Evolutionary conservation across 345 rosid genomes (phyloP), one percentile per base, ranked within the genome.

Genomic region (Eucalyptus cloeziana): DNA sequence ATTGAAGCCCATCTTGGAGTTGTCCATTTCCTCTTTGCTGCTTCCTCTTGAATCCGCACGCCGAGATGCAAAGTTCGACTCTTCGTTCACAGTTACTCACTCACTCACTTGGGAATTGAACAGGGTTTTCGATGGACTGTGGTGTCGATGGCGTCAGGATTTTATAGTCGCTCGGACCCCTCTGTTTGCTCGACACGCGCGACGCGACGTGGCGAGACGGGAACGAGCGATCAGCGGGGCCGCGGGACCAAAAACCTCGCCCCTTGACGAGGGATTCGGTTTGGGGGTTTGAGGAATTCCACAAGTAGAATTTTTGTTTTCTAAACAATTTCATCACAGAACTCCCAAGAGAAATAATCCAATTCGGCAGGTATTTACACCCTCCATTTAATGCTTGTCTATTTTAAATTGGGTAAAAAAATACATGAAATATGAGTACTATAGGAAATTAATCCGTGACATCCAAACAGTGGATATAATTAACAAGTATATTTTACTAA

Each of bases 11-110:
- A 85, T 87, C 87, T 93, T 90, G 58, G 93, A 91, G 90, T 92
- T 92, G 93, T 94, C 92, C 16, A 93, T 93, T 93, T 90, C 90
- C 49, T 14, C 89, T 85, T 58, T 85, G 87, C 19, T 58, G 64
- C 87, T 86, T 54, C 49, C 69, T 86, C 87, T 85, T 7, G 67
- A 86, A 52, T 21, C 58, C 45, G n/a, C 67, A 21, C 87, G 22
- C 47, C 27, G 7, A 76, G 47, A 21, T 76, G 83, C 83, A 40
- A 71, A 10, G 9, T 40, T 21, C 14, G 22, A 43, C 85, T 76
- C 30, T 40, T 37, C 7, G 2, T 40, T 76, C 47, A 40, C 85
- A 11, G 16, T 76, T 2, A 1, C 30, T 37, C 47, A 0, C 76
- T 30, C 4, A 3, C 43, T 37, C 47, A 21, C 62, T 24, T 25